Conservation (phyloP, 2,329 filamentous ascomycete species). For the Incumbomyces lentus region DNA sequence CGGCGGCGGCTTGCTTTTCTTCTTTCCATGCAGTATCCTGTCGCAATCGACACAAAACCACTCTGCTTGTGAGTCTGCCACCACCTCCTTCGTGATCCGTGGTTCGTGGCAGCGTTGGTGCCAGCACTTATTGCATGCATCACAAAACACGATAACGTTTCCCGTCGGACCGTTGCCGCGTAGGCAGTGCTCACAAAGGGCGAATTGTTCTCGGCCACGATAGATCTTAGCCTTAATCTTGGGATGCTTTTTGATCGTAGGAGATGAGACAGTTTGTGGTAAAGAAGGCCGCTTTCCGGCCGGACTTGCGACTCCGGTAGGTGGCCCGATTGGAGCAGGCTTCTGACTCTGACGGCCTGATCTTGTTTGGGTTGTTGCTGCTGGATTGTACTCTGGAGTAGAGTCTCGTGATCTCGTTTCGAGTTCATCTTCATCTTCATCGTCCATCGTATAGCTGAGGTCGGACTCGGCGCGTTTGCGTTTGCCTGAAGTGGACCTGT, state of each 20-base stretch:
- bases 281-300: slow-evolving; percentile 10
- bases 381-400: slow-evolving; percentile 38
- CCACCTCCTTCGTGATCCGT: slow-evolving; percentile 57
- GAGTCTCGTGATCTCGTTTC: slow-evolving; percentile 27
- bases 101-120: slow-evolving; percentile 76
- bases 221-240: slow-evolving; percentile 50
- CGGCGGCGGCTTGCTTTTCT: slow-evolving; percentile 15
- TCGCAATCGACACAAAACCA: slow-evolving; percentile 62
- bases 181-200: slow-evolving; percentile 61
- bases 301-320: slow-evolving; percentile 23
- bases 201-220: slow-evolving; percentile 33
- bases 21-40: slow-evolving; percentile 21
- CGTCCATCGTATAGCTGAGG: background rate
- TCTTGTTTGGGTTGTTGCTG: slow-evolving; percentile 58
- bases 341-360: slow-evolving; percentile 62
- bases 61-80: slow-evolving; percentile 54
- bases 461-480: slow-evolving; percentile 11
- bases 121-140: slow-evolving; percentile 68
- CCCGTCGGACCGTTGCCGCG: slow-evolving; percentile 59
- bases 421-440: slow-evolving; percentile 5
- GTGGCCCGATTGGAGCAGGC: slow-evolving; percentile 48
- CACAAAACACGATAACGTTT: slow-evolving; percentile 79
- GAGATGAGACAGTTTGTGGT: slow-evolving; percentile 12
- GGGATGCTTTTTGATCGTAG: slow-evolving; percentile 25
- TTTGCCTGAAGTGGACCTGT: slow-evolving; percentile 7